Evolutionary conservation across 1,284 basidiomycete genomes (phyloP), one percentile per base, ranked within the genome.

Genomic region (Lentinula novae-zelandiae): DNA sequence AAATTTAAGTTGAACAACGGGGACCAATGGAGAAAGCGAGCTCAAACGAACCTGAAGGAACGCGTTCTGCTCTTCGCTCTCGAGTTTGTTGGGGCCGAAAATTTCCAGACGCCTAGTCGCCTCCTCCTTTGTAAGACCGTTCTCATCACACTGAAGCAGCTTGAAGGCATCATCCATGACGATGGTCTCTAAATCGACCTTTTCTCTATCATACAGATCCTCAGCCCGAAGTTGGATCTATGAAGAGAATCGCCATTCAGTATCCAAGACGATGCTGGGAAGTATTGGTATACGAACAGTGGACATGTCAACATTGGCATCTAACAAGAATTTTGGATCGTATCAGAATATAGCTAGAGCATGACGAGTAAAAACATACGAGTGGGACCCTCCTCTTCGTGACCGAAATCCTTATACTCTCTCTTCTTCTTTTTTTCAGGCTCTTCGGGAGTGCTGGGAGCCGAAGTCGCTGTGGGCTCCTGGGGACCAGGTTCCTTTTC

Each of bases 171-270:
- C 95, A 68, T 96, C 95, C 74, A 98, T 92, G 69, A 95, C 92
- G 72, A 98, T 90, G 54, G 94, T 96, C 82, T 98, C 96, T 61
- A 98, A 84, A 77, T 98, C 96, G 76, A 98, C 96, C 82, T 98
- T 98, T 80, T 98, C 95, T 82, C 96, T 97, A 79, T 96, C 93
- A 76, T 96, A 97, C 53, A 98, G 80, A 77, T 98, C 95, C 77
- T 96, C 93, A 9, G 93, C 93, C 74, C 89, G 95, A 69, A 96
- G 82, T 76, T 94, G 90, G 67, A 96, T 95, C 86, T 89, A 57
- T 68, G 58, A 56, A 65, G 56, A n/a, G 61, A 57, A 17, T 33
- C 39, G 52, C 34, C n/a, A 55, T 56, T 64, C 1, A 63, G 33
- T 44, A 58, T 63, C 46, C 33, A 59, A 22, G 61, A 66, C 36